Base-by-base conservation (phyloP, 2,329 filamentous ascomycete species). In the Pyricularia grisea region DNA sequence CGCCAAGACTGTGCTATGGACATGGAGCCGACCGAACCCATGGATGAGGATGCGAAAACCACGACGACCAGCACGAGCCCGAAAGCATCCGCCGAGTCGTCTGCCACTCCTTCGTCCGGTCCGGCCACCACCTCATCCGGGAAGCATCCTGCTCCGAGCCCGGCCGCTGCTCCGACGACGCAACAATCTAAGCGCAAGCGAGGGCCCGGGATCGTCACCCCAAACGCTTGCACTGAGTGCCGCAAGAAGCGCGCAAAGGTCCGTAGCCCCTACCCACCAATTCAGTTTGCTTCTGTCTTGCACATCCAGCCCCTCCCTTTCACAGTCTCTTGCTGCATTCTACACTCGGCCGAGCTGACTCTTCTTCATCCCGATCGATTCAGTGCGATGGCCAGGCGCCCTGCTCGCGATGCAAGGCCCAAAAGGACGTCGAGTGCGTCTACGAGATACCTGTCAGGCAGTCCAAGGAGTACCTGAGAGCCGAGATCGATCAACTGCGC, bases 361-460 rank as follows among this genome's bases (percentile, higher is more conserved):
- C 55, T 67, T 61, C 3, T 12, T 25, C 65, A 3, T 27, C 27
- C 17, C 23, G 9, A 25, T 28, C 65, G 14, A 42, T 66, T 42
- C 70, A 88, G 86, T 90, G 87, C 73, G 87, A 90, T 73, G 87
- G 87, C 7, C 79, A 83, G 66, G 81, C 74, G 33, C 87, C 86
- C 3, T 88, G 86, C 72, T 80, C 81, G 42, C 80, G 87, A 70
- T 90, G 87, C 77, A 82, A 79, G 70, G 72, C 78, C 0, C 86
- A 88, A 71, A 84, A 83, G 68, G 83, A 84, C 36, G 77, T 82
- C 58, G 82, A 87, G 28, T 90, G 87, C 71, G 74, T 87, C 28
- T 90, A 90, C 78, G 86, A 89, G 72, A 75, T 88, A 9, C 87
- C 87, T 0, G 83, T 89, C 5, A 86, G 87, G 64, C 87, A 88